Base-by-base conservation (phyloP, 2,329 filamentous ascomycete genomes). In the Colletotrichum sp. region DNA sequence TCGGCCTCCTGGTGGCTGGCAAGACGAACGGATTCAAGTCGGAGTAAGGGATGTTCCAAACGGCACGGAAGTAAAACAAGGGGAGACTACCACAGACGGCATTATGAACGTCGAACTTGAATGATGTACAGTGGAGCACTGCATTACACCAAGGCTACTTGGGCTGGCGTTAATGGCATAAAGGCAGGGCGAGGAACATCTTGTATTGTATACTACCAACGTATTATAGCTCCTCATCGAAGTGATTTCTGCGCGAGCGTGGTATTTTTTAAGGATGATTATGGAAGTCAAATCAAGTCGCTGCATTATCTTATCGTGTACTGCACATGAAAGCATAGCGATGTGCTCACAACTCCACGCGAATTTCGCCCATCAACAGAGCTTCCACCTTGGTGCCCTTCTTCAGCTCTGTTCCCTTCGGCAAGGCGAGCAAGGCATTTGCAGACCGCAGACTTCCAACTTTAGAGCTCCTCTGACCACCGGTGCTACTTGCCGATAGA, bases 381-480 rank as follows among this genome's bases (percentile, higher is more conserved):
- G 96, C 96, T 76, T 96, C 92, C 6, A 96, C 92, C 80, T 88
- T 91, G 68, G 90, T 85, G 0, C 96, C 96, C 82, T 94, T 94
- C 62, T 87, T 88, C 71, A 96, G 88, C 8, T 91, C 92, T 38
- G 92, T 88, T 4, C 91, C 91, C 43, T 89, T 88, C 1, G 94
- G 94, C 85, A 97, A 86, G 79, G 94, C 94, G 28, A 98, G 85
- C 80, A 99, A 84, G 6, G 94, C 95, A 87, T 99, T 99, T 4
- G 97, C 96, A 24, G 94, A 93, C 76, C 93, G 94, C 79, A 98
- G 88, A 83, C 96, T 98, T 0, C 96, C 95, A 4, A 99, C 96
- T 77, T 93, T 91, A 18, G 95, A 97, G 83, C 96, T 98, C 67
- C 97, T 89, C 87, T 99, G 97, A 5, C 94, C 93, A 8, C 97